Evolutionary conservation across 78 protist species (phyloP).

Genomic region (Dictyostelium brefeldianum): DNA sequence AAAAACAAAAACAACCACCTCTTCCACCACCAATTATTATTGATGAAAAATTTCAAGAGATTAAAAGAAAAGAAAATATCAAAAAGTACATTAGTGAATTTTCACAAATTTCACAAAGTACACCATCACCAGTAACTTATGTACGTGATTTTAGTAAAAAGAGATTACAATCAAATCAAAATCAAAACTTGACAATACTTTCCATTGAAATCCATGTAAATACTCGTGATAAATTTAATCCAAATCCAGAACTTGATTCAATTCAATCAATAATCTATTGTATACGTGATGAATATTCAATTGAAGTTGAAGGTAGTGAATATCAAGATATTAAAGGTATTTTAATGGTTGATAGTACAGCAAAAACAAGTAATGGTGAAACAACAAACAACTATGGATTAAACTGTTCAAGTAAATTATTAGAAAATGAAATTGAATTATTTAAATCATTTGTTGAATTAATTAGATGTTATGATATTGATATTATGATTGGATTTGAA

Average conservation of each 20-base stretch:
- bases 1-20: background rate
- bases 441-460: conserved; percentile 52
- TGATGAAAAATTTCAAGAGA: background rate
- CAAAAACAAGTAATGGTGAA: background rate
- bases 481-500: conserved; percentile 92
- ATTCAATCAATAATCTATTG: conserved; percentile 60
- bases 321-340: conserved; percentile 79
- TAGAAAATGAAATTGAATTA: conserved; percentile 55
- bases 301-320: conserved; percentile 38
- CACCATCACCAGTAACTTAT: background rate
- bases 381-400: conserved; percentile 9
- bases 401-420: background rate
- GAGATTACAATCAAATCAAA: conserved; percentile 26
- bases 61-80: background rate
- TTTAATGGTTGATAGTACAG: conserved; percentile 27
- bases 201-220: conserved; percentile 81
- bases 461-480: conserved; percentile 88
- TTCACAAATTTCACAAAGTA: conserved; percentile 74
- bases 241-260: conserved; percentile 79
- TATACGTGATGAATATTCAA: conserved; percentile 77
- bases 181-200: conserved; percentile 80
- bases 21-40: background rate
- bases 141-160: background rate
- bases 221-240: conserved; percentile 44
- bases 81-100: background rate